Percentiles rank a stretch among this genome's conserved stretches.
Conservation (phyloP, 2,329 filamentous ascomycete species). For the Diaporthe vaccinii region DNA sequence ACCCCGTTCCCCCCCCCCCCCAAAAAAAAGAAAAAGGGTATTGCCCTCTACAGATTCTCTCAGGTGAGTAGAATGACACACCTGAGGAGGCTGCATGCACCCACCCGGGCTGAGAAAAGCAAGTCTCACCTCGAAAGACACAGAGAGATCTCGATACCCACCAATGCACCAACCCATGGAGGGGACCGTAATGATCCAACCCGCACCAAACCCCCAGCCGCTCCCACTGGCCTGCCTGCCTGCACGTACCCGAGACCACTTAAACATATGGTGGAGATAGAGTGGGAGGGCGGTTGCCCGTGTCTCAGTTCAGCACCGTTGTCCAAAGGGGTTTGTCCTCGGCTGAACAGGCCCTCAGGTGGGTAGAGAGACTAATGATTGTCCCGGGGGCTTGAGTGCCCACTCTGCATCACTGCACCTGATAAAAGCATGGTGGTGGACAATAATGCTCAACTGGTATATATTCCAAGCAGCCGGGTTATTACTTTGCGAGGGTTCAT, state of each 20-base stretch:
- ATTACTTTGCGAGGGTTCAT: not conserved
- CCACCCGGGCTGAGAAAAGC: not conserved
- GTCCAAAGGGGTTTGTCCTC: not conserved
- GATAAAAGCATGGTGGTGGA: not conserved
- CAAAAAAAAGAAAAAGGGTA: too few relatives aligned
- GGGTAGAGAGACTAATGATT: not conserved
- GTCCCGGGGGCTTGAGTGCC: not conserved
- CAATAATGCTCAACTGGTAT: not conserved
- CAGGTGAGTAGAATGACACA: not conserved
- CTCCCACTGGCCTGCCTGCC: not conserved
- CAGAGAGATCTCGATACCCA: not conserved
- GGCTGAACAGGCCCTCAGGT: too few relatives aligned
- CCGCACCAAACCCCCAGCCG: not conserved
- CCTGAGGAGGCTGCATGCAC: not conserved
- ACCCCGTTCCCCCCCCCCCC: too few relatives aligned
- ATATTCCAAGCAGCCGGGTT: not conserved
- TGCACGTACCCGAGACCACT: constrained; percentile 12
- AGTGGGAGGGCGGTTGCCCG: not conserved
- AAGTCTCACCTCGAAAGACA: constrained; percentile 9
- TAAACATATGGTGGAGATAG: not conserved
- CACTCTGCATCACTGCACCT: not conserved
- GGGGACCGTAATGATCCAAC: not conserved
- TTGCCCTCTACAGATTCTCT: not conserved
- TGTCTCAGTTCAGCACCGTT: not conserved
- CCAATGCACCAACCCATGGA: not conserved